phyloP scores from a whole-genome alignment of 2,329 filamentous ascomycete genomes.

The Lasiodiplodia hormozganensis region DNA sequence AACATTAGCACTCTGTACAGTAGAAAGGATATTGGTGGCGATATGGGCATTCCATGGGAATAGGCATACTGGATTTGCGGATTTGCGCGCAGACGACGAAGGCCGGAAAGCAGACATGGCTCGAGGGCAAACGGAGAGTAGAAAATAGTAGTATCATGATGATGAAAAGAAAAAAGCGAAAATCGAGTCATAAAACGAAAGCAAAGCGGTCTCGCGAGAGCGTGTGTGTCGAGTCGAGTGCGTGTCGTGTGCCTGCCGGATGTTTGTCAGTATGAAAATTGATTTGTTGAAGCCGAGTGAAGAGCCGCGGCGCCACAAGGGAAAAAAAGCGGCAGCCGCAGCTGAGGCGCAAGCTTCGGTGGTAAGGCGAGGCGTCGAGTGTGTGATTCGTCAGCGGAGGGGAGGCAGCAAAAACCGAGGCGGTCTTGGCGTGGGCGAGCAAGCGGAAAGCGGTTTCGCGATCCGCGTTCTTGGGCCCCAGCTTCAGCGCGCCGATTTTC shows the following conservation, averaged over 20 bases:
- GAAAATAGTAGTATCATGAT: not conserved
- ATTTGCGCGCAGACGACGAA: constrained; percentile 11
- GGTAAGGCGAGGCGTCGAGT: not conserved
- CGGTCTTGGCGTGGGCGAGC: constrained; percentile 8
- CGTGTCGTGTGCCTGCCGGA: not conserved
- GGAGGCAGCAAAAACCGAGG: not conserved
- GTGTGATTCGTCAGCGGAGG: constrained; percentile 11
- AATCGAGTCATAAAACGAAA: not conserved
- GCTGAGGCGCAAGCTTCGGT: not conserved
- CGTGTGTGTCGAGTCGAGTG: no score
- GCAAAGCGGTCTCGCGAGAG: not conserved
- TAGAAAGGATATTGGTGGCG: constrained; percentile 9
- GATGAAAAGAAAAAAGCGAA: not conserved
- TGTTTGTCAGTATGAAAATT: not conserved
- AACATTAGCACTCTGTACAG: constrained; percentile 24
- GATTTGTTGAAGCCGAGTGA: not conserved
- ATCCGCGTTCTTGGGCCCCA: constrained; percentile 26
- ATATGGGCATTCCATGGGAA: constrained; percentile 7
- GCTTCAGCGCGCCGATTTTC: constrained; percentile 22
- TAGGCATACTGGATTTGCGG: constrained; percentile 16
- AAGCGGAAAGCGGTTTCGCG: not conserved
- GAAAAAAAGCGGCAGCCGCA: constrained; percentile 19
- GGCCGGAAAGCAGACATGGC: constrained; percentile 5
- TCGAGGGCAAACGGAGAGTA: not conserved
- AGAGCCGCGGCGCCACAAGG: constrained; percentile 10